A percentile compares a stretch with the other conserved stretches of the same genome.
Conservation (phyloP, 2,329 filamentous ascomycete genomes). For the Dothidotthia symphoricarpi region DNA sequence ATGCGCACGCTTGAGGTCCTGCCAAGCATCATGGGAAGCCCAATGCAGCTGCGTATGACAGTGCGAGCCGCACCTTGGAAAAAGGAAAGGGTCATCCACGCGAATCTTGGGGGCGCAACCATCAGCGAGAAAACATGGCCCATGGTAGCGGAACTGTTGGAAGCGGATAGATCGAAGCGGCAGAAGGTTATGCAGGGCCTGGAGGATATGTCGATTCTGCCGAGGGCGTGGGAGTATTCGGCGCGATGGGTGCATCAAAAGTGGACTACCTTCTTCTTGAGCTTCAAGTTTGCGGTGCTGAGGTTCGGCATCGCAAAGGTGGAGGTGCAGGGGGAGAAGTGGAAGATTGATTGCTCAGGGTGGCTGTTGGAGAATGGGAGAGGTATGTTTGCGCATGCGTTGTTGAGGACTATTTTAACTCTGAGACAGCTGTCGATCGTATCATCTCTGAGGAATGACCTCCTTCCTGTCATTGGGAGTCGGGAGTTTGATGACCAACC, state of each 20-base stretch:
- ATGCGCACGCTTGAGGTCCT: slow-evolving; percentile 33
- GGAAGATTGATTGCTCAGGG: slow-evolving; percentile 40
- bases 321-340: slow-evolving; percentile 32
- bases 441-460: slow-evolving; percentile 29
- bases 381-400: slow-evolving; percentile 24
- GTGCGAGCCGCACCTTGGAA: slow-evolving; percentile 25
- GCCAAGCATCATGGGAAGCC: slow-evolving; percentile 28
- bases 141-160: slow-evolving; percentile 29
- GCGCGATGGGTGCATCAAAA: slow-evolving; percentile 37
- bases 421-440: slow-evolving; percentile 30
- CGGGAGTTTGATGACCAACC: no score
- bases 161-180: slow-evolving; percentile 29
- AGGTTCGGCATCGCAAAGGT: slow-evolving; percentile 34
- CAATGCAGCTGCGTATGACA: slow-evolving; percentile 33
- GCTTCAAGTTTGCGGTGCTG: slow-evolving; percentile 37
- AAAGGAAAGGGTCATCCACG: slow-evolving; percentile 29
- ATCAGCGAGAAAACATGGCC: slow-evolving; percentile 36
- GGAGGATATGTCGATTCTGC: slow-evolving; percentile 22
- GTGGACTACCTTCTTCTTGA: slow-evolving; percentile 38
- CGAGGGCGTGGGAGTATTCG: slow-evolving; percentile 26
- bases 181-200: slow-evolving; percentile 31
- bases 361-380: slow-evolving; percentile 35
- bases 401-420: slow-evolving; percentile 7
- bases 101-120: slow-evolving; percentile 28
- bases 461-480: no score